phyloP scores from a whole-genome alignment of 257 asterid species.

The Mitragyna speciosa region DNA sequence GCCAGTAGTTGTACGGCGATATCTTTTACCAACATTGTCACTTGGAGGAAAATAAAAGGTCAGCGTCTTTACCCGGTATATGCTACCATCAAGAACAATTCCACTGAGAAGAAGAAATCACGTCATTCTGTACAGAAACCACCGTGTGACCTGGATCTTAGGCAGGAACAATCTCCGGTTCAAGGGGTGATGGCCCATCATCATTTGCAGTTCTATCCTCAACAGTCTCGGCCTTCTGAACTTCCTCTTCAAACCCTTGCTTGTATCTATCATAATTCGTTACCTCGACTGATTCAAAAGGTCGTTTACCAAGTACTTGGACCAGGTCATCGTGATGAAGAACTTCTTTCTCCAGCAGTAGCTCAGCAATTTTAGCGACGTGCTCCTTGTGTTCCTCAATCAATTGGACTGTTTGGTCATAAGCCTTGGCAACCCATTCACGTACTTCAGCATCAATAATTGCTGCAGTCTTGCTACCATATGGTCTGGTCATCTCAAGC shows the following conservation, averaged over 20 bases:
- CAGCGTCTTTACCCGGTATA: background rate
- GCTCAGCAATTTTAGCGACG: constrained; percentile 74
- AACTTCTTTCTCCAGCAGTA: constrained; percentile 79
- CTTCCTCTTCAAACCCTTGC: constrained; percentile 69
- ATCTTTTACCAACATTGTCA: background rate
- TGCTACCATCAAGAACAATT: background rate
- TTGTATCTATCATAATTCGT: constrained; percentile 73
- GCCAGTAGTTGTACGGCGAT: background rate
- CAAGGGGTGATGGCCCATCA: constrained; percentile 54
- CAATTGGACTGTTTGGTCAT: constrained; percentile 50
- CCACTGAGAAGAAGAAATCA: background rate
- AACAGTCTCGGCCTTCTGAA: constrained; percentile 25
- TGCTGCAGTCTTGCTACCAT: constrained; percentile 79
- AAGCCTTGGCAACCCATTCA: constrained; percentile 78
- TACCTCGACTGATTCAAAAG: constrained; percentile 61
- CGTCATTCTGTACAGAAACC: constrained; percentile 15
- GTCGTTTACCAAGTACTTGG: constrained; percentile 69
- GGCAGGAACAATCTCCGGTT: constrained; percentile 63
- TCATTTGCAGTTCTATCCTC: constrained; percentile 38
- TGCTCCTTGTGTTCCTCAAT: constrained; percentile 73
- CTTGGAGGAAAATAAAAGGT: background rate
- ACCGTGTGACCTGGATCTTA: background rate
- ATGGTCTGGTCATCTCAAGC: constrained; percentile 63
- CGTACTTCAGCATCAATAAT: constrained; percentile 80
- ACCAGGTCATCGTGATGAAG: constrained; percentile 81